phyloP scores from a whole-genome alignment of 805 yeast genomes.

The Sungouiella blattae region DNA sequence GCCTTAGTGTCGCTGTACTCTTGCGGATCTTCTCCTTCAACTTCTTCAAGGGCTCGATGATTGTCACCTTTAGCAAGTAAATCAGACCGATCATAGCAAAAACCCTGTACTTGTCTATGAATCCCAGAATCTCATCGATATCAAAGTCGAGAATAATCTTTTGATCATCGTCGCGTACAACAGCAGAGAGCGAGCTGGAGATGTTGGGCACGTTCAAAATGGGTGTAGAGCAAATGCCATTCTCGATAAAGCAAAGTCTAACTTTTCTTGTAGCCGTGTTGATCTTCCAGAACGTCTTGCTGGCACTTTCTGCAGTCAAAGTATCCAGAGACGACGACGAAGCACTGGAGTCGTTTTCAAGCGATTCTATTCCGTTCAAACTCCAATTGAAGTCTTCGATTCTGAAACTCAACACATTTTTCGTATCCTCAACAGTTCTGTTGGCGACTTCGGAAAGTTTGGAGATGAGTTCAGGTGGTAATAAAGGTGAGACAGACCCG shows the following conservation, averaged over 20 bases:
- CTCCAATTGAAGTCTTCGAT: not conserved
- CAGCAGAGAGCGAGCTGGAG: constrained; percentile 8
- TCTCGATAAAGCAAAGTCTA: constrained; percentile 12
- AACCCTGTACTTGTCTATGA: constrained; percentile 28
- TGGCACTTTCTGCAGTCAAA: constrained; percentile 12
- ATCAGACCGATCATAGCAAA: constrained; percentile 32
- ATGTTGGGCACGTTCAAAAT: constrained; percentile 22
- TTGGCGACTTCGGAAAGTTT: constrained; percentile 19
- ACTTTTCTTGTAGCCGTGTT: constrained; percentile 14
- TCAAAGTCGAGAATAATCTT: constrained; percentile 3
- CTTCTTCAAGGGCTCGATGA: constrained; percentile 26
- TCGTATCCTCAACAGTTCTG: constrained; percentile 6
- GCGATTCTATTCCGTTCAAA: not conserved
- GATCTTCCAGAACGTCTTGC: constrained; percentile 23
- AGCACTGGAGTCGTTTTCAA: constrained; percentile 2
- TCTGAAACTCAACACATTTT: not conserved
- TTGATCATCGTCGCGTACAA: constrained; percentile 1
- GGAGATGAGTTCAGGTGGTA: constrained; percentile 19
- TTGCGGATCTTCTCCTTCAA: constrained; percentile 21
- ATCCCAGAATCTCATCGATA: constrained; percentile 16
- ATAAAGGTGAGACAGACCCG: constrained; percentile 39
- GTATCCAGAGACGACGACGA: constrained; percentile 29
- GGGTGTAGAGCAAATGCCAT: constrained; percentile 10
- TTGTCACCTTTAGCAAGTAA: constrained; percentile 26
- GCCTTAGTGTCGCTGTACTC: constrained; percentile 14